These are phyloP conservation scores for Taiozyma sp. DNA, from an alignment of 1,139 yeast species.

Conservation along the genomic window DNA sequence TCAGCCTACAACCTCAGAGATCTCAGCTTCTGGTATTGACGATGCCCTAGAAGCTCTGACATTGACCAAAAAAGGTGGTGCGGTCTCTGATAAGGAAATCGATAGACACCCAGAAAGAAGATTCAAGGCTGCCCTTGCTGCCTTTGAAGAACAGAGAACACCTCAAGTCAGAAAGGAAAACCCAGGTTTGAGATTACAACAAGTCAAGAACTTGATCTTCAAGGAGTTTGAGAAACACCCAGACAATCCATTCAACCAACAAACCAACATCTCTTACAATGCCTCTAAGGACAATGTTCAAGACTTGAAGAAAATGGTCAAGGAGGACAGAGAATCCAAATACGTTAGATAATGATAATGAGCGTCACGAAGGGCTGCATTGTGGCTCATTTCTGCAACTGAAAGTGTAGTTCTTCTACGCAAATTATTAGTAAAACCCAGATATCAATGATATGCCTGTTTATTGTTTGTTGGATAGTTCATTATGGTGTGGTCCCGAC, in stretches of 20 bases:
- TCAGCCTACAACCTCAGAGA: slow-evolving; percentile 35
- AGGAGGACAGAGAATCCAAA: slow-evolving; percentile 39
- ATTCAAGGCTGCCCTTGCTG: slow-evolving; percentile 75
- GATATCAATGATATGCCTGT: background rate
- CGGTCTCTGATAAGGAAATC: slow-evolving; percentile 55
- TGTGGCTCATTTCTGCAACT: background rate
- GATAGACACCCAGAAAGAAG: slow-evolving; percentile 90
- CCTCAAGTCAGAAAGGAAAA: slow-evolving; percentile 74
- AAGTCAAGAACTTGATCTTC: slow-evolving; percentile 65
- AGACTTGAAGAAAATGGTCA: slow-evolving; percentile 46
- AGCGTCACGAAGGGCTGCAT: background rate
- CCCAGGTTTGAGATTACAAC: slow-evolving; percentile 79
- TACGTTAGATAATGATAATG: slow-evolving; percentile 11
- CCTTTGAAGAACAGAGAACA: slow-evolving; percentile 65
- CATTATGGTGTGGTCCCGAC: background rate
- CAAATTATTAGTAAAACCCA: background rate
- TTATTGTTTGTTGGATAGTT: too few relatives aligned
- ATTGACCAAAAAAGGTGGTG: slow-evolving; percentile 52
- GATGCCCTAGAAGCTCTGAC: slow-evolving; percentile 76
- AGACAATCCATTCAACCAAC: slow-evolving; percentile 82
- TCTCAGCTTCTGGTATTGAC: slow-evolving; percentile 74
- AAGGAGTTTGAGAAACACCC: slow-evolving; percentile 81
- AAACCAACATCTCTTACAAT: slow-evolving; percentile 55
- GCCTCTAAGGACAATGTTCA: slow-evolving; percentile 55
- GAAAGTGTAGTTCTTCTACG: background rate